Evolutionary conservation across 306 rosid genomes (phyloP), one percentile per base, ranked within the genome.

Genomic region (Sesbania bispinosa): DNA sequence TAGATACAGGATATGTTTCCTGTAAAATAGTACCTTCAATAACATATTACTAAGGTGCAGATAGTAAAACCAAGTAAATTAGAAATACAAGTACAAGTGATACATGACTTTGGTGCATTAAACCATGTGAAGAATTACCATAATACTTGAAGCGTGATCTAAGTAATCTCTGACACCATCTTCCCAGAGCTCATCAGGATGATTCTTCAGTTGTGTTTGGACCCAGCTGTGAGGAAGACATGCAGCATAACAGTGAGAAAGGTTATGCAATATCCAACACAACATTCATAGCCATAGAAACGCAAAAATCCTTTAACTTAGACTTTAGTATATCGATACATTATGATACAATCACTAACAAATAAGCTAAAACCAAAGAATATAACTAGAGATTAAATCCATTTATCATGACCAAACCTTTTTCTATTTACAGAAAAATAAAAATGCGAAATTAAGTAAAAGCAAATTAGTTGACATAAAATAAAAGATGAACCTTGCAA

Each of bases 151-250:
- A 72, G 97, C 93, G 79, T 95, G 96, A 71, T 82, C 55, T 29
- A 95, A 74, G 88, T 95, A 91, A 81, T 95, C 96, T 59, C 81
- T 88, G 54, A 89, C 69, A 73, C 99, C 99, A 66, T 91, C 97
- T 82, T 91, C 99, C 99, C 99, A 95, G 71, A 95, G 93, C 73
- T 95, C 99, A 84, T 95, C 96, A 60, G 99, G 97, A 62, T 88
- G 96, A 81, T 89, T 84, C 65, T 90, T 87, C 54, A 95, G 77
- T 76, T 95, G 99, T 35, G 81, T 24, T 83, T 91, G 97, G 77
- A 95, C 90, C 99, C 99, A 95, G 80, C 99, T 95, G 90, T 76
- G 39, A 70, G 57, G 26, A 81, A 59, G 62, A 64, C 57, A 78
- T 51, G 65, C 55, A 20, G 20, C 50, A 70, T 33, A 58, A 2